phyloP scores from a whole-genome alignment of 148 eudicot genomes.

The Vaccinium macrocarpon region DNA sequence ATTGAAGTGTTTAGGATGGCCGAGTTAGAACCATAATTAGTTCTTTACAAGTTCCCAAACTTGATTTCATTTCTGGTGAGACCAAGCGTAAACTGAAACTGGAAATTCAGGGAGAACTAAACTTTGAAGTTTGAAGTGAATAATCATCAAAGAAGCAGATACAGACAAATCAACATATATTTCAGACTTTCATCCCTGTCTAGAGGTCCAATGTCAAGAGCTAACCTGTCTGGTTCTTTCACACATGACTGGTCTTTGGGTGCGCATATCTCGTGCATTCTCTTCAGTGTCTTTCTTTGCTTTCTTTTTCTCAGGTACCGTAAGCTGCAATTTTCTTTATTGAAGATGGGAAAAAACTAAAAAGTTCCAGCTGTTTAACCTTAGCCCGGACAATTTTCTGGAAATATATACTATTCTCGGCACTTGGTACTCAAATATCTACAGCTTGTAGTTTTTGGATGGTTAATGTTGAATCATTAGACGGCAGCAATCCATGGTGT shows the following conservation, averaged over 20 bases:
- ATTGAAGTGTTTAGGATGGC: not conserved
- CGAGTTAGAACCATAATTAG: not conserved
- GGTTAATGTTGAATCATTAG: constrained; percentile 46
- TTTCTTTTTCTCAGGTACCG: constrained; percentile 46
- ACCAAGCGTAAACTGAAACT: not conserved
- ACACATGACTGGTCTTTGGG: not conserved
- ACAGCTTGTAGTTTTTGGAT: not conserved
- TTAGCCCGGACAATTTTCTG: not conserved
- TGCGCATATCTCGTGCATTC: not conserved
- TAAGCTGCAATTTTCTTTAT: constrained; percentile 71
- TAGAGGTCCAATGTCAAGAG: not conserved
- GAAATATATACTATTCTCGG: not conserved
- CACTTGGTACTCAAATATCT: not conserved
- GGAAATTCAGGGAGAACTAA: not conserved
- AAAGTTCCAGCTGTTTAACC: constrained; percentile 56
- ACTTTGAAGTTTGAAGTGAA: not conserved
- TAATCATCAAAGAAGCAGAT: not conserved
- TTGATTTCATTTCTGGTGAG: not conserved
- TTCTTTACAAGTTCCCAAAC: not conserved
- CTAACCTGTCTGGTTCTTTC: not conserved
- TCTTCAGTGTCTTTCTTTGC: not conserved
- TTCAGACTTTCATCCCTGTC: not conserved
- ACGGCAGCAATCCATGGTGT: not conserved
- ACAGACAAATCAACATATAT: not conserved
- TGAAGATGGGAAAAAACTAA: constrained; percentile 79